Evolutionary conservation across 1,139 yeast genomes (phyloP).

Genomic region (Arxiozyma bovina): DNA sequence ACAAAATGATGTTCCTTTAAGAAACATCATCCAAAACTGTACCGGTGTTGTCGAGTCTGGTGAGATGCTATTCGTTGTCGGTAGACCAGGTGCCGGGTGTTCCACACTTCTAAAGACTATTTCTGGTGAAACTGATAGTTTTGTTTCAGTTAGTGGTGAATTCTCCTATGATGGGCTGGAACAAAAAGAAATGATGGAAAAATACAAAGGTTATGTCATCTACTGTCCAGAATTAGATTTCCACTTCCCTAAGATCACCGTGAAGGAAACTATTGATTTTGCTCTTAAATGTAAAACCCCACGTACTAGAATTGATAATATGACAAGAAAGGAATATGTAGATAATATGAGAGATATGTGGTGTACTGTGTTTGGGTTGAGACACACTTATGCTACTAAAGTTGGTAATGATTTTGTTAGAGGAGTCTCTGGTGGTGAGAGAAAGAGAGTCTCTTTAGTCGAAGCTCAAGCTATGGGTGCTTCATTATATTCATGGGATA

Average conservation of each 20-base stretch:
- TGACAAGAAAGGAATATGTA: constrained; percentile 42
- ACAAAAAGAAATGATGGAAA: constrained; percentile 41
- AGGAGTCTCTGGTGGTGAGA: constrained; percentile 60
- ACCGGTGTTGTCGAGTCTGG: constrained; percentile 49
- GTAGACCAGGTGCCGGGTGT: constrained; percentile 65
- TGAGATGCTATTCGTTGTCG: constrained; percentile 53
- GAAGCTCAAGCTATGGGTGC: constrained; percentile 56
- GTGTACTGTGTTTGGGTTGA: constrained; percentile 50
- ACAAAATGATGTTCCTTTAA: constrained; percentile 34
- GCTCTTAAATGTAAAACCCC: constrained; percentile 58
- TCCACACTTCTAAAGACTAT: constrained; percentile 47
- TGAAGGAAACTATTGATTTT: constrained; percentile 52
- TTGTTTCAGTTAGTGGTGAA: constrained; percentile 37
- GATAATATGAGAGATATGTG: constrained; percentile 42
- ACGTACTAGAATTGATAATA: constrained; percentile 40
- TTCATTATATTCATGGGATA: constrained; percentile 60
- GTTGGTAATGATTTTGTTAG: constrained; percentile 55
- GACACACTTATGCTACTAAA: constrained; percentile 46
- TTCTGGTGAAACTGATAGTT: constrained; percentile 43
- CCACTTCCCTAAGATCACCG: constrained; percentile 58
- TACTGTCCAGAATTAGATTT: constrained; percentile 56
- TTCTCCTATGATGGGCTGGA: constrained; percentile 45
- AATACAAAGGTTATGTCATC: constrained; percentile 44
- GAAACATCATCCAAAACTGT: constrained; percentile 40
- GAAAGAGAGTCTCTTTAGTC: constrained; percentile 55